A percentile compares a stretch with the other conserved stretches of the same genome.
These are phyloP conservation scores for Cynara cardunculus DNA, from an alignment of 129 eudicot species.

Conservation along the genomic window DNA sequence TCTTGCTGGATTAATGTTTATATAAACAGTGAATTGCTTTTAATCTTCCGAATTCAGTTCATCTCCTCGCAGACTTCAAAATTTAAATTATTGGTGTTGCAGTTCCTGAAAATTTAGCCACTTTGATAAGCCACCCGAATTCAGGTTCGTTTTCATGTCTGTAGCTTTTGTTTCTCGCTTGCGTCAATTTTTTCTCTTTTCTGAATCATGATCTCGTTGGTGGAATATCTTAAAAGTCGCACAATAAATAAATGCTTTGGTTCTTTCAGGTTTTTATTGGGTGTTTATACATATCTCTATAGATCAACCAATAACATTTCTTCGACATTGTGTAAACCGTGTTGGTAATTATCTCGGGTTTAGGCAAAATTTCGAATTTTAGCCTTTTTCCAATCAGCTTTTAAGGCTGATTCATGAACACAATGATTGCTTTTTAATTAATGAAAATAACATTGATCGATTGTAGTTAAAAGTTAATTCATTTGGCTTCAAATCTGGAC, in stretches of 20 bases:
- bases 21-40: not conserved
- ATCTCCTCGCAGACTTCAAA: constrained; percentile 2
- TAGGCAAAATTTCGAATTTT: not conserved
- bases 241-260: constrained; percentile 11
- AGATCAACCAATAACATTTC: not conserved
- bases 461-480: not conserved
- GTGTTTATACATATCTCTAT: not conserved
- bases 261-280: not conserved
- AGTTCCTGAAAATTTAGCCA: not conserved
- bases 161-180: not conserved
- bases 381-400: not conserved
- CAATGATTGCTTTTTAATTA: not conserved
- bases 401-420: not conserved
- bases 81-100: not conserved
- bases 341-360: not conserved
- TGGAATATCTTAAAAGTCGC: not conserved
- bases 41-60: constrained; percentile 10
- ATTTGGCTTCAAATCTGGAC: not conserved
- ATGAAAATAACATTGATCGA: not conserved
- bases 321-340: not conserved
- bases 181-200: not conserved
- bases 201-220: not conserved
- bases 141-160: constrained; percentile 21
- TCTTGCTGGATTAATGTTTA: constrained; percentile 1
- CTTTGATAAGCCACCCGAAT: not conserved